Base-by-base conservation (phyloP, 768 basidiomycete species). In the Mycena chlorophos region DNA sequence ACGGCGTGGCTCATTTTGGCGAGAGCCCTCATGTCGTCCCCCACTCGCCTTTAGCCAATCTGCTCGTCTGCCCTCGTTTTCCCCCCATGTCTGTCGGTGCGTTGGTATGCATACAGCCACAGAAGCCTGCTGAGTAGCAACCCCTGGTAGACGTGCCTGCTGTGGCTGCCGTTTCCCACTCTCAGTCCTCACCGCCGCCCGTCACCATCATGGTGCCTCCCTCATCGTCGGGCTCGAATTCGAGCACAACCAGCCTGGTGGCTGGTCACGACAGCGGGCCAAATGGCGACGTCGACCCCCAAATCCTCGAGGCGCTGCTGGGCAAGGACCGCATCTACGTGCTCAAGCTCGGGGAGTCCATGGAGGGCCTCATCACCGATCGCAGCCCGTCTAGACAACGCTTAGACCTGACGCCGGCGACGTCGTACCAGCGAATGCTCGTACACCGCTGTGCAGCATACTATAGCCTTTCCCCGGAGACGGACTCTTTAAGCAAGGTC, bases 291-390 rank as follows among this genome's bases (percentile, higher is more conserved):
- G 82, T 85, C 60, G 91, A 93, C 76, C 78, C 83, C 10, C 86
- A 88, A 70, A 91, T 94, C 64, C 65, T 93, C 64, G 91, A 94
- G 69, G 91, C 92, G 20, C 87, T 94, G 60, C 84, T 78, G 71
- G 87, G 86, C 79, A 94, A 94, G 75, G 91, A 94, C 71, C 81
- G 91, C 67, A 78, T 94, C 58, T 94, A 86, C 70, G 90, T 94
- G 45, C 75, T 94, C 65, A 92, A 89, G 76, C 80, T 94, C n/a
- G 91, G 89, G 55, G 92, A 94, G 74, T 78, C 76, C 61, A 89
- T 94, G 83, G 91, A 94, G 73, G 71, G 74, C 49, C 78, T 94
- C 67, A 89, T 94, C 65, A 80, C 72, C 56, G 90, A 91, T 68
- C 82, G 79, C 64, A 84, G 81, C 53, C 53, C 51, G 31, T 63